These are phyloP conservation scores for Porpolomopsis calyptriformis DNA, from an alignment of 768 basidiomycete genomes.

Conservation along the genomic window DNA sequence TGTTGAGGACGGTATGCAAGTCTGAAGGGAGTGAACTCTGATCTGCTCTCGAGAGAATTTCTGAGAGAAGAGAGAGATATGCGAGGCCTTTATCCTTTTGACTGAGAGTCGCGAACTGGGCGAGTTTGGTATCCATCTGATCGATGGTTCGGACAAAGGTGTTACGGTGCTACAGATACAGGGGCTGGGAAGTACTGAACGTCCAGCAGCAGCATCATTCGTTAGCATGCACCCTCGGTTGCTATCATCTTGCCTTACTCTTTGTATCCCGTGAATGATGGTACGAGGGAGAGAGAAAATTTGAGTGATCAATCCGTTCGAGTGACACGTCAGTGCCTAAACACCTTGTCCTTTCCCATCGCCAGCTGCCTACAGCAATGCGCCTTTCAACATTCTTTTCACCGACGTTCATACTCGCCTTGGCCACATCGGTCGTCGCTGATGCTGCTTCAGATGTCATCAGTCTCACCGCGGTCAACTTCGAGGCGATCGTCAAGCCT, in stretches of 20 bases:
- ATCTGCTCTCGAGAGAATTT: constrained; percentile 46
- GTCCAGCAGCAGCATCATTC: no score
- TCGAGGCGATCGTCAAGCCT: constrained; percentile 51
- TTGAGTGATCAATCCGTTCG: no score
- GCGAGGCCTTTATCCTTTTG: constrained; percentile 83
- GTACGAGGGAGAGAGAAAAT: no score
- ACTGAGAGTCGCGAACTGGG: constrained; percentile 48
- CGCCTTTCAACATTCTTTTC: constrained; percentile 31
- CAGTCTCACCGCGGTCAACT: constrained; percentile 57
- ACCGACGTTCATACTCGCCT: constrained; percentile 42
- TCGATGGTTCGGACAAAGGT: no score
- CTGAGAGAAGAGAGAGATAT: constrained; percentile 58
- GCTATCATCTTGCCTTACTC: no score
- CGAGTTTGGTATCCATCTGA: constrained; percentile 56
- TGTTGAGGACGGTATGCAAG: constrained; percentile 64
- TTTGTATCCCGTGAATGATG: no score
- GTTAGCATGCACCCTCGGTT: no score
- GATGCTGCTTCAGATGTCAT: constrained; percentile 72
- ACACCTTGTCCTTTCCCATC: neutral
- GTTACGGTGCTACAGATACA: no score
- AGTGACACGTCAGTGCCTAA: constrained; percentile 1
- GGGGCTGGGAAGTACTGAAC: no score
- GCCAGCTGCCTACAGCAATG: neutral
- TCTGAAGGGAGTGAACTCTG: constrained; percentile 37
- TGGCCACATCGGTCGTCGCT: constrained; percentile 42